A percentile compares a stretch with the other conserved stretches of the same genome.
Conservation (phyloP, 495 filamentous ascomycete species). For the Articulospora tetracladia region DNA sequence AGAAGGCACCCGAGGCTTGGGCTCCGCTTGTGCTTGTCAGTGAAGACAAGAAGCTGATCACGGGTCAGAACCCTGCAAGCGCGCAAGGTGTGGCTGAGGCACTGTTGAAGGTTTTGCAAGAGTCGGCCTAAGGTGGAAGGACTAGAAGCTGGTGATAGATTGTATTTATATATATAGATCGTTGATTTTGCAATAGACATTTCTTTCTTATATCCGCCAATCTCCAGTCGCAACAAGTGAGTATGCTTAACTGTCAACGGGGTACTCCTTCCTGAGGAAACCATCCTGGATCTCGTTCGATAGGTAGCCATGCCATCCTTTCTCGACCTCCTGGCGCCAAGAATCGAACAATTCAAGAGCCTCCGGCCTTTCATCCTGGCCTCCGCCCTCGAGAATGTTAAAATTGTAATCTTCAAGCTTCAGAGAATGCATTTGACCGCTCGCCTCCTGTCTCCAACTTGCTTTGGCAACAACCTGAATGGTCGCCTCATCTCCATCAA, state of each 20-base stretch:
- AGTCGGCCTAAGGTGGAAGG: background rate
- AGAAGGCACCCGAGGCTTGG: constrained; percentile 57
- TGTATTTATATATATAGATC: background rate
- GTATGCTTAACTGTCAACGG: background rate
- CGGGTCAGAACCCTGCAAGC: constrained; percentile 71
- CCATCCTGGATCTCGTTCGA: constrained; percentile 6
- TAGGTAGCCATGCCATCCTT: constrained; percentile 19
- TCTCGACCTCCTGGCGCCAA: constrained; percentile 9
- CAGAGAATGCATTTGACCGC: constrained; percentile 6
- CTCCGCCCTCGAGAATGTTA: background rate
- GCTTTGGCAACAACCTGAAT: constrained; percentile 12
- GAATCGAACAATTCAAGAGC: constrained; percentile 1
- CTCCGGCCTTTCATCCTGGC: background rate
- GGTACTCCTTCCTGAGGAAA: background rate
- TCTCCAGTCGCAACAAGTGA: background rate
- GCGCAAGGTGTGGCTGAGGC: constrained; percentile 46
- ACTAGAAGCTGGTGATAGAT: background rate
- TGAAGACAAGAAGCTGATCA: constrained; percentile 55
- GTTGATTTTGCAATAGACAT: background rate
- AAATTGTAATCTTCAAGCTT: constrained; percentile 7
- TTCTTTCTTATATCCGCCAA: too few species aligned
- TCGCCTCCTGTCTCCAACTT: constrained; percentile 11
- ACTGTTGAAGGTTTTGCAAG: constrained; percentile 11
- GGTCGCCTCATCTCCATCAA: background rate
- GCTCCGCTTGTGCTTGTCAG: constrained; percentile 56